phyloP scores from a whole-genome alignment of 139 green algal genomes.

The Mychonastes homosphaera region DNA sequence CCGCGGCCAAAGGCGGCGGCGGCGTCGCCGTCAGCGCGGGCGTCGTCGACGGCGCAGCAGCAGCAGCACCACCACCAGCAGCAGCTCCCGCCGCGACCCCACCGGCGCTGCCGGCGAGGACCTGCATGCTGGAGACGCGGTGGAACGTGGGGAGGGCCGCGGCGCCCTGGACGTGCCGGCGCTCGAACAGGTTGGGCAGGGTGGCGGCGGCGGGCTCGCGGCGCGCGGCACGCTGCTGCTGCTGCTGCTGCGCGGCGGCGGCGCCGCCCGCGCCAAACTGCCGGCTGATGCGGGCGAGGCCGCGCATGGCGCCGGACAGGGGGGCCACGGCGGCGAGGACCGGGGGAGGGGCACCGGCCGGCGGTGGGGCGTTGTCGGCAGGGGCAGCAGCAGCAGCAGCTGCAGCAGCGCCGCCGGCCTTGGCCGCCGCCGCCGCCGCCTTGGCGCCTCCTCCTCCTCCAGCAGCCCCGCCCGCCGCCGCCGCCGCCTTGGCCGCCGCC shows the following conservation, averaged over 20 bases:
- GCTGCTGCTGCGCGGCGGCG: too few species aligned
- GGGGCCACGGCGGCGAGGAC: not conserved
- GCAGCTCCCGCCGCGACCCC: not conserved
- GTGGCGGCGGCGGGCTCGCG: not conserved
- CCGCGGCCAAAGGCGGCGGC: too few species aligned
- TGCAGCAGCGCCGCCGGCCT: too few species aligned
- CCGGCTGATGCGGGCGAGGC: not conserved
- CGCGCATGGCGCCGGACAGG: not conserved
- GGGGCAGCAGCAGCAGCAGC: too few species aligned
- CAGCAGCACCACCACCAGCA: not conserved
- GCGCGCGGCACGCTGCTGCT: not conserved
- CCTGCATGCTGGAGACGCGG: not conserved
- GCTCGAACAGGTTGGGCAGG: not conserved
- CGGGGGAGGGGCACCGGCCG: conserved; percentile 8
- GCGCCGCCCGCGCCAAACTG: not conserved
- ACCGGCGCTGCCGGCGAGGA: too few species aligned
- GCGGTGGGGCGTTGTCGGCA: too few species aligned
- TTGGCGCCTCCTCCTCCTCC: too few species aligned
- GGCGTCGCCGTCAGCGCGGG: too few species aligned
- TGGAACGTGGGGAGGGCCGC: too few species aligned
- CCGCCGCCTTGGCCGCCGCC: too few species aligned
- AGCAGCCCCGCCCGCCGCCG: too few species aligned
- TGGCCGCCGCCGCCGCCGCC: too few species aligned
- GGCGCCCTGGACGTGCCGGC: not conserved
- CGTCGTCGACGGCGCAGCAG: not conserved